These are phyloP conservation scores for Debaryomyces hansenii DNA, from an alignment of 805 yeast species.

Conservation along the genomic window DNA sequence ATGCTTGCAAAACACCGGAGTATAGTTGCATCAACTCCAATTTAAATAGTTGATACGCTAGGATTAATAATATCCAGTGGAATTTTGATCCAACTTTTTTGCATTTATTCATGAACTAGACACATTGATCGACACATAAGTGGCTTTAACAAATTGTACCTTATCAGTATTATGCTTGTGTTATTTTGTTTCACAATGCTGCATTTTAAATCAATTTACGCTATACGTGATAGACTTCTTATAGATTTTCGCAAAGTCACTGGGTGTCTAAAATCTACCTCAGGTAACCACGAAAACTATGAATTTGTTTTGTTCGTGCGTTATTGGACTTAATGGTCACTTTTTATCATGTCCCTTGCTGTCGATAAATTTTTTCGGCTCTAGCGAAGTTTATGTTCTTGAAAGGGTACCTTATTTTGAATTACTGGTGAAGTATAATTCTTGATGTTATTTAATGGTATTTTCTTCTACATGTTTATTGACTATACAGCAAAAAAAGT, in stretches of 20 bases:
- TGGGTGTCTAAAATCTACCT: slow-evolving; percentile 31
- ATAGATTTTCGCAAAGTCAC: slow-evolving; percentile 34
- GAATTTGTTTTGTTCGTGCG: slow-evolving; percentile 36
- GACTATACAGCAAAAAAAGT: slow-evolving; percentile 5
- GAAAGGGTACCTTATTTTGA: slow-evolving; percentile 13
- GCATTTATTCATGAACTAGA: slow-evolving; percentile 25
- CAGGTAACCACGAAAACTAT: slow-evolving; percentile 39
- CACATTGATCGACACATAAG: slow-evolving; percentile 41
- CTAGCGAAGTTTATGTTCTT: slow-evolving; percentile 7
- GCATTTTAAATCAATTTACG: slow-evolving; percentile 2
- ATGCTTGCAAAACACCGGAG: slow-evolving; percentile 36
- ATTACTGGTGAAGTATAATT: slow-evolving; percentile 20
- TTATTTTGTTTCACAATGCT: slow-evolving; percentile 6
- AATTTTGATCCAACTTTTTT: slow-evolving; percentile 23
- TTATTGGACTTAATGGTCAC: slow-evolving; percentile 14
- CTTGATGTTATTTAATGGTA: slow-evolving; percentile 11
- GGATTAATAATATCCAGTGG: slow-evolving; percentile 11
- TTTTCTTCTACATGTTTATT: slow-evolving; percentile 1
- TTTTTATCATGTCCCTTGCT: slow-evolving; percentile 3
- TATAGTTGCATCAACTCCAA: slow-evolving; percentile 16
- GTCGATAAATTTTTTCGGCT: slow-evolving; percentile 6
- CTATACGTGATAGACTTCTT: slow-evolving; percentile 43
- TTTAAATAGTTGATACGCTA: slow-evolving; percentile 16
- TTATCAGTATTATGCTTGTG: slow-evolving; percentile 1
- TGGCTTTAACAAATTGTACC: slow-evolving; percentile 2